phyloP scores from a whole-genome alignment of 2,329 filamentous ascomycete species.

The Colletotrichum gloeosporioides region DNA sequence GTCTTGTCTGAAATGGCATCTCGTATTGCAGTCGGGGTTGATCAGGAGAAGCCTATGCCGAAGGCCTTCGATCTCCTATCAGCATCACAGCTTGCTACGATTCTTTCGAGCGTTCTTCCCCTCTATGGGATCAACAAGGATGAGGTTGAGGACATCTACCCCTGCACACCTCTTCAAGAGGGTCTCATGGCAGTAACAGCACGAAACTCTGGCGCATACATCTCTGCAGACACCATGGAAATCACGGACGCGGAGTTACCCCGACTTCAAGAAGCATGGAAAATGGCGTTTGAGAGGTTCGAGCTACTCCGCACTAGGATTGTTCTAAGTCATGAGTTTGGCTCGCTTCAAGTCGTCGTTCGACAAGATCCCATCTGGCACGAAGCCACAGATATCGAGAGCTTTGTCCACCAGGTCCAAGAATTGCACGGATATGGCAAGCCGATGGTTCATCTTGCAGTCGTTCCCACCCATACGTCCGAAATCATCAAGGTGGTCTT shows the following conservation, averaged over 20 bases:
- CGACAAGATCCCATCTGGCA: constrained; percentile 3
- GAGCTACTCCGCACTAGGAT: constrained; percentile 12
- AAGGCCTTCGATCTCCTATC: background rate
- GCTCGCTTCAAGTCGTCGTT: constrained; percentile 22
- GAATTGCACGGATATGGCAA: constrained; percentile 9
- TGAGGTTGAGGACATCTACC: constrained; percentile 23
- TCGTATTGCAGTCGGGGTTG: background rate
- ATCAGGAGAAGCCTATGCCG: background rate
- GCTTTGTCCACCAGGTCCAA: background rate
- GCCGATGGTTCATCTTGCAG: constrained; percentile 22
- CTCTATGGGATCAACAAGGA: constrained; percentile 2
- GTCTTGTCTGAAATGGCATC: background rate
- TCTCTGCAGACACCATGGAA: constrained; percentile 32
- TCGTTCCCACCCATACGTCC: background rate
- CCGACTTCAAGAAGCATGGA: constrained; percentile 34
- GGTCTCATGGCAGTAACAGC: constrained; percentile 25
- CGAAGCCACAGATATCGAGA: background rate
- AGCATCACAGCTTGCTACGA: background rate
- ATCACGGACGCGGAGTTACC: constrained; percentile 25
- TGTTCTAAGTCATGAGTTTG: constrained; percentile 4
- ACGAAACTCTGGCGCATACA: constrained; percentile 25
- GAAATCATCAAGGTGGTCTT: constrained; percentile 29
- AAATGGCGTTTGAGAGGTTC: background rate
- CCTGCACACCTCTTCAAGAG: constrained; percentile 25
- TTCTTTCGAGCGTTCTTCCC: background rate